A percentile compares a stretch with the other conserved stretches of the same genome.
Evolutionary conservation across 2,329 filamentous ascomycete genomes (phyloP).

Genomic region (Aspergillus awamori): DNA sequence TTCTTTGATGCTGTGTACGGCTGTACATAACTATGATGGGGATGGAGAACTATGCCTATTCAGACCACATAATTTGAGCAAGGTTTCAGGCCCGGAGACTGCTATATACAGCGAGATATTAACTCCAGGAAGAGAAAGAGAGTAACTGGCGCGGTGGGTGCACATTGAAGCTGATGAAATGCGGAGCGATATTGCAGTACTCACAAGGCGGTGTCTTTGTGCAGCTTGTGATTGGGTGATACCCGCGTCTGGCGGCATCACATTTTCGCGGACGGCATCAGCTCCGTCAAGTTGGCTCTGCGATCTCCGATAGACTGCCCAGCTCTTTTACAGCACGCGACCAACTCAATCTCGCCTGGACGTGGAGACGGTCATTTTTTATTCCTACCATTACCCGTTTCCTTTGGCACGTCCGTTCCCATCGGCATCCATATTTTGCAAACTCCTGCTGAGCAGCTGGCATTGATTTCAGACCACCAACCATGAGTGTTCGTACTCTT

Average conservation of each 20-base stretch:
- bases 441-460: slow-evolving; percentile 6
- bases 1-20: background rate
- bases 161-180: background rate
- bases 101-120: background rate
- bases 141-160: background rate
- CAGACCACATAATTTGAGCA: too few species aligned
- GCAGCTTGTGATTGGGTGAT: slow-evolving; percentile 29
- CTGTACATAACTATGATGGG: background rate
- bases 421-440: background rate
- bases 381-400: background rate
- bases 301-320: slow-evolving; percentile 10
- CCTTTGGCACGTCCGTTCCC: background rate
- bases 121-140: background rate
- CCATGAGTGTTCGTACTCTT: slow-evolving; percentile 38
- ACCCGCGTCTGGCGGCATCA: slow-evolving; percentile 30
- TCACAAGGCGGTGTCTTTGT: slow-evolving; percentile 29
- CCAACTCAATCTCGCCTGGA: background rate
- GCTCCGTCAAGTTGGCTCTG: slow-evolving; percentile 16
- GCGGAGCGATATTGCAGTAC: slow-evolving; percentile 2
- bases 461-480: slow-evolving; percentile 18
- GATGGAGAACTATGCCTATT: background rate
- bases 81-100: too few species aligned
- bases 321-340: slow-evolving; percentile 10
- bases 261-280: slow-evolving; percentile 36
- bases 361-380: background rate